Base-by-base conservation (phyloP, 2,329 filamentous ascomycete genomes). In the Microdochium trichocladiopsis region DNA sequence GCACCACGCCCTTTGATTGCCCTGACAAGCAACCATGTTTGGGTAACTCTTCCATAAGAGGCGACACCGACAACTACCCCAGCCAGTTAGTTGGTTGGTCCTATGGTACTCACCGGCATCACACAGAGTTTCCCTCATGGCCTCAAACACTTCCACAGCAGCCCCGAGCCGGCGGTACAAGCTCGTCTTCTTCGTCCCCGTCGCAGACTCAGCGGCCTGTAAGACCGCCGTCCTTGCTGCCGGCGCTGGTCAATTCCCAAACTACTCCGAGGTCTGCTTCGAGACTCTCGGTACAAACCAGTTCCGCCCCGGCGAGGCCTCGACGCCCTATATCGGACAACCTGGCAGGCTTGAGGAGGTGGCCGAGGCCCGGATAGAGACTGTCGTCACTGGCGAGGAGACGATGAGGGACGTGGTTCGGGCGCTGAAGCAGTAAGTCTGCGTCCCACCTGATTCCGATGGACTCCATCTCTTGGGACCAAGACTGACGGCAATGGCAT, bases 311-410 rank as follows among this genome's bases (percentile, higher is more conserved):
- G 43, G 11, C 23, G 18, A 23, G n/a, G 12, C 23, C n/a, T 10
- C 18, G 8, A 47, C 21, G 43, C 43, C 43, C 2, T 69, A 82
- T 60, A 82, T 88, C 55, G 86, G 86, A 0, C 67, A 68, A 10
- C 69, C 74, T 1, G 83, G 83, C 0, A 64, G 70, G 41, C 60
- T 88, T 1, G 83, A 88, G 65, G 64, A 80, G 53, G 72, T 81
- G 0, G 72, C 78, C 3, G 86, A 89, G 65, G 72, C 78, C 2
- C 75, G 76, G 48, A 80, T 87, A 16, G 85, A 90, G 70, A 78
- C 79, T 1, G 61, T 87, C 2, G 84, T 83, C 61, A 58, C 81
- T 1, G 82, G 83, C 0, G 75, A 78, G 59, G 79, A 86, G 9
- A 72, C 79, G 18, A 73, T 74, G 0, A 73, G 69, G 55, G 73